phyloP scores from a whole-genome alignment of 805 yeast genomes.

The Pichia nanzhaoensis region DNA sequence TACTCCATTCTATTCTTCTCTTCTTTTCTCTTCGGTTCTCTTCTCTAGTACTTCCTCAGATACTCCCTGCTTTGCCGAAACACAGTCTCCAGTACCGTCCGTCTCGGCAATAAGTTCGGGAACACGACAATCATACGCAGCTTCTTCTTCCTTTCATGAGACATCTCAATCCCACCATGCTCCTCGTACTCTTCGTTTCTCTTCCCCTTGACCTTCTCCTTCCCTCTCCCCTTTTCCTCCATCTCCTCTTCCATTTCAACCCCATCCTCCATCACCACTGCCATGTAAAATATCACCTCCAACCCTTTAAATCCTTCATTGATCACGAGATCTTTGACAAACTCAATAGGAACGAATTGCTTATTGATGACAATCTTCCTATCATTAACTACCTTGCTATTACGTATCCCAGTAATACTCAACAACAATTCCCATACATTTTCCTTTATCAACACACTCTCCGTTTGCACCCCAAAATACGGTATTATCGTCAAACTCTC shows the following conservation, averaged over 20 bases:
- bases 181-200: background rate
- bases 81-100: constrained; percentile 25
- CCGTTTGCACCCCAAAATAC: constrained; percentile 41
- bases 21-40: too few species aligned
- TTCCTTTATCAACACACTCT: constrained; percentile 28
- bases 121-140: constrained; percentile 22
- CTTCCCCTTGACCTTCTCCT: background rate
- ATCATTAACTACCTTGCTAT: background rate
- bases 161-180: background rate
- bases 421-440: constrained; percentile 7
- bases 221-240: background rate
- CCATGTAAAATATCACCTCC: constrained; percentile 59
- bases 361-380: constrained; percentile 11
- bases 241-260: constrained; percentile 2
- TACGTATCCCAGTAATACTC: background rate
- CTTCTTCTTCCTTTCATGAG: background rate
- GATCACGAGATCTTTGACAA: constrained; percentile 57
- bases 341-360: constrained; percentile 49
- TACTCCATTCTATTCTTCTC: too few species aligned
- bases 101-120: constrained; percentile 28
- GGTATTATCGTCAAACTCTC: constrained; percentile 42
- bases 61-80: constrained; percentile 15
- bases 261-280: constrained; percentile 43
- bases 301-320: constrained; percentile 71
- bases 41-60: background rate